phyloP scores from a whole-genome alignment of 2,329 filamentous ascomycete species.

The Hypoxylon sp. region DNA sequence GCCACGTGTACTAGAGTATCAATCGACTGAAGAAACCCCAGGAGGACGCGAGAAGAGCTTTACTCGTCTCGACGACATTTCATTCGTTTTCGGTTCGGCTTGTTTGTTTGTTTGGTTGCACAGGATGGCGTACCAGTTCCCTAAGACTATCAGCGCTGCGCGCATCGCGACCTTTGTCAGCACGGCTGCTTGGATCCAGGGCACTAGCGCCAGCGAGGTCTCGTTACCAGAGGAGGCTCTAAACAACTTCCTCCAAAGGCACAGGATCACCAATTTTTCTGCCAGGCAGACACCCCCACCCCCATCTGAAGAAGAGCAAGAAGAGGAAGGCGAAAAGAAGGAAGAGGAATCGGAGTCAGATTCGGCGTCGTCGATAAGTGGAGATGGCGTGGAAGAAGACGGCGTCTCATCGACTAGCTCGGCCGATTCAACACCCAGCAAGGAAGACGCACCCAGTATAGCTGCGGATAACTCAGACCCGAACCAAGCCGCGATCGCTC shows the following conservation, averaged over 20 bases:
- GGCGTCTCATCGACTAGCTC: constrained; percentile 31
- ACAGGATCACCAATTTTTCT: constrained; percentile 21
- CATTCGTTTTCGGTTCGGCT: constrained; percentile 28
- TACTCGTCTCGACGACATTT: constrained; percentile 39
- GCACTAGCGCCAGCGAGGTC: constrained; percentile 41
- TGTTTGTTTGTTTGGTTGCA: constrained; percentile 1
- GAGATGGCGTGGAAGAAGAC: constrained; percentile 24
- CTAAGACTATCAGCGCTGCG: constrained; percentile 50
- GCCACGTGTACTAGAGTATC: constrained; percentile 24
- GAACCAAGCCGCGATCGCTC: constrained; percentile 22
- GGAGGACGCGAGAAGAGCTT: constrained; percentile 35
- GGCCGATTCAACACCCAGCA: constrained; percentile 29
- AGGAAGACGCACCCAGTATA: neutral
- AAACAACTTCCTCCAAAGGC: constrained; percentile 46
- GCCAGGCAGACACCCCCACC: constrained; percentile 18
- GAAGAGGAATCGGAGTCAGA: constrained; percentile 15
- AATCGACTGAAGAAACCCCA: constrained; percentile 11
- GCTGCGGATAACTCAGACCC: neutral
- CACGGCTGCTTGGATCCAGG: constrained; percentile 50
- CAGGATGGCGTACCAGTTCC: constrained; percentile 46
- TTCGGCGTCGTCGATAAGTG: constrained; percentile 18
- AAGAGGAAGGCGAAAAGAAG: constrained; percentile 13
- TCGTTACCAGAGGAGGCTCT: constrained; percentile 45
- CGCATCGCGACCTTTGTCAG: constrained; percentile 48
- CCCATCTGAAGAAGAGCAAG: constrained; percentile 7